Conservation (phyloP, 2,329 filamentous ascomycete species). For the Didymella sp. region DNA sequence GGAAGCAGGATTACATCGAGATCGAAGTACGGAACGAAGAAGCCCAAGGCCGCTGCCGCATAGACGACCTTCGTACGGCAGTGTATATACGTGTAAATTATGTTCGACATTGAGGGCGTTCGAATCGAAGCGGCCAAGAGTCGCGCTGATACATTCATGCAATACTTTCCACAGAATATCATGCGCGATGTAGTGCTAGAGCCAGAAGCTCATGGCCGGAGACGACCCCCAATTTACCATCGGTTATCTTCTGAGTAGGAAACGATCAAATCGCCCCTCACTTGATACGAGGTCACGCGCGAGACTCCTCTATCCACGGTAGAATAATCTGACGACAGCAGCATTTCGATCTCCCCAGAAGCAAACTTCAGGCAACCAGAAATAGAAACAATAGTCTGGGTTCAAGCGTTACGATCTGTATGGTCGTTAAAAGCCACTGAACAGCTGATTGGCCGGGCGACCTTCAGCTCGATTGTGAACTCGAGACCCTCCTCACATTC, state of each 20-base stretch:
- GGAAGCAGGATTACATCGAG: slow-evolving; percentile 81
- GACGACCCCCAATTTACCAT: too few relatives aligned
- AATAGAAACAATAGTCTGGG: slow-evolving; percentile 12
- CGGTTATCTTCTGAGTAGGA: too few relatives aligned
- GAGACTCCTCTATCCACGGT: background rate
- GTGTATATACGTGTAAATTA: slow-evolving; percentile 40
- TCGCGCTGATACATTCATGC: background rate
- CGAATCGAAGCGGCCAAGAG: slow-evolving; percentile 10
- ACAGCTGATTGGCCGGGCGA: slow-evolving; percentile 1
- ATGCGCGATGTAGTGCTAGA: background rate
- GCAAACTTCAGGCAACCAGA: background rate
- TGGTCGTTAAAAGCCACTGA: slow-evolving; percentile 10
- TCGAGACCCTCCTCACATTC: slow-evolving; percentile 1
- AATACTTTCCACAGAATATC: background rate
- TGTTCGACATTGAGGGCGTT: slow-evolving; percentile 38
- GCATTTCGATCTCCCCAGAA: background rate
- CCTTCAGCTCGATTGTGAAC: slow-evolving; percentile 3
- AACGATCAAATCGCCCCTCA: too few relatives aligned
- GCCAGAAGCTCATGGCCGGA: too few relatives aligned
- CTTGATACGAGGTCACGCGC: background rate
- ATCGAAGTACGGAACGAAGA: slow-evolving; percentile 99
- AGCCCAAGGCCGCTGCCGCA: slow-evolving; percentile 71
- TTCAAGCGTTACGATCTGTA: slow-evolving; percentile 2
- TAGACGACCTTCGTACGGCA: slow-evolving; percentile 21
- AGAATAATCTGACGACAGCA: background rate